Percentiles rank a stretch among this genome's conserved stretches.
phyloP scores from a whole-genome alignment of 192 early-diverging fungal genomes.

The Coemansia sp. region DNA sequence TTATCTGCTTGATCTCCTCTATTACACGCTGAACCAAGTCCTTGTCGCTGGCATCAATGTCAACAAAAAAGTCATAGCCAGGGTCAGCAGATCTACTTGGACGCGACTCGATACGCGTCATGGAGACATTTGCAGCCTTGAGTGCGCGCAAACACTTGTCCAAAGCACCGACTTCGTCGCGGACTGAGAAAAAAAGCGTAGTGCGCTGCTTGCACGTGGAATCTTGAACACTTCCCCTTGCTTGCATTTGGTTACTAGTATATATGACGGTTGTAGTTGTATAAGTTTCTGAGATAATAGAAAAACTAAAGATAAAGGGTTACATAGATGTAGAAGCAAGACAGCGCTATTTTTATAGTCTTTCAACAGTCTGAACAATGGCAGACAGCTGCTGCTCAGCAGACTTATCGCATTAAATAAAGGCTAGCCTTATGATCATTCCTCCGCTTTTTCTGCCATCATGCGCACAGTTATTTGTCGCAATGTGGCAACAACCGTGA shows the following conservation, averaged over 20 bases:
- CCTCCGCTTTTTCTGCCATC: too few species aligned
- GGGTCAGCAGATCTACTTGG: constrained; percentile 75
- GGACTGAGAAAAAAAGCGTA: constrained; percentile 75
- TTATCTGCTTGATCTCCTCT: constrained; percentile 58
- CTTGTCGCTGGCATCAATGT: constrained; percentile 69
- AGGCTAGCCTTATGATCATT: too few species aligned
- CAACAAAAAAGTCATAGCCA: constrained; percentile 93
- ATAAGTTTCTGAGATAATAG: too few species aligned
- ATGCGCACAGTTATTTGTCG: too few species aligned
- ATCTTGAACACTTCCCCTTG: constrained; percentile 26
- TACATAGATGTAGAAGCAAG: too few species aligned
- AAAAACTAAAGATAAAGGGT: too few species aligned
- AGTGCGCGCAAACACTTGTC: constrained; percentile 79
- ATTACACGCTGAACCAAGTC: constrained; percentile 63
- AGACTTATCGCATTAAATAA: too few species aligned
- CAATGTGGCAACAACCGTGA: too few species aligned
- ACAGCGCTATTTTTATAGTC: too few species aligned
- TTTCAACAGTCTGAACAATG: too few species aligned
- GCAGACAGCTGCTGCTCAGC: too few species aligned
- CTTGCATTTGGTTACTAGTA: constrained; percentile 11
- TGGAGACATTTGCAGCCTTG: constrained; percentile 68
- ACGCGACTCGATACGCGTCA: constrained; percentile 94
- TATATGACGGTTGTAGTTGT: too few species aligned
- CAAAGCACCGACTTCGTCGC: constrained; percentile 81
- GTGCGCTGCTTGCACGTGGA: constrained; percentile 46